phyloP scores from a whole-genome alignment of 768 basidiomycete genomes.

The Rhizopogon salebrosus region DNA sequence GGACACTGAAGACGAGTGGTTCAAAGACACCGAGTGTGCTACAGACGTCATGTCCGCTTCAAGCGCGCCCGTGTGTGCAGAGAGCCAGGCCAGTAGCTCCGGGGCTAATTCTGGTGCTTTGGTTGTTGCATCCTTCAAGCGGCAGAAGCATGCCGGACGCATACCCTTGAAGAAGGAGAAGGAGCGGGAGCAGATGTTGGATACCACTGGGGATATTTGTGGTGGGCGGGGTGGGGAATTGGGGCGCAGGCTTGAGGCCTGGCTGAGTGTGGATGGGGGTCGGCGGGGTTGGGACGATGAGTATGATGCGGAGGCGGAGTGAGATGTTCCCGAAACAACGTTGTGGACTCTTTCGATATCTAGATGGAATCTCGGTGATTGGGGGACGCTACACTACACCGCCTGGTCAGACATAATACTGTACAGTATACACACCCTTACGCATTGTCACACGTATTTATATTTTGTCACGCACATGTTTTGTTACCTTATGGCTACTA shows the following conservation, averaged over 20 bases:
- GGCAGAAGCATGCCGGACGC: constrained; percentile 37
- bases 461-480: not conserved
- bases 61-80: not conserved
- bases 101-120: constrained; percentile 13
- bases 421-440: not conserved
- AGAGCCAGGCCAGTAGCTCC: constrained; percentile 2
- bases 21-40: constrained; percentile 34
- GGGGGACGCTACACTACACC: not conserved
- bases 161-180: constrained; percentile 54
- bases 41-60: constrained; percentile 1
- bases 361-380: not conserved
- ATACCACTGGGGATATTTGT: constrained; percentile 70
- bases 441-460: not conserved
- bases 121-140: constrained; percentile 20
- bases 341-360: not conserved
- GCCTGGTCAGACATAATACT: not conserved
- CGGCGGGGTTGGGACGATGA: constrained; percentile 15
- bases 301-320: constrained; percentile 20
- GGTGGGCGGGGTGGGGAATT: constrained; percentile 78
- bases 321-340: not conserved
- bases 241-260: constrained; percentile 69
- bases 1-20: constrained; percentile 71
- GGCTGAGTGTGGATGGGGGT: constrained; percentile 44
- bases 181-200: constrained; percentile 66
- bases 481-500: not conserved